Conservation (phyloP, 2,329 filamentous ascomycete genomes). For the Penicillium vulpinum region DNA sequence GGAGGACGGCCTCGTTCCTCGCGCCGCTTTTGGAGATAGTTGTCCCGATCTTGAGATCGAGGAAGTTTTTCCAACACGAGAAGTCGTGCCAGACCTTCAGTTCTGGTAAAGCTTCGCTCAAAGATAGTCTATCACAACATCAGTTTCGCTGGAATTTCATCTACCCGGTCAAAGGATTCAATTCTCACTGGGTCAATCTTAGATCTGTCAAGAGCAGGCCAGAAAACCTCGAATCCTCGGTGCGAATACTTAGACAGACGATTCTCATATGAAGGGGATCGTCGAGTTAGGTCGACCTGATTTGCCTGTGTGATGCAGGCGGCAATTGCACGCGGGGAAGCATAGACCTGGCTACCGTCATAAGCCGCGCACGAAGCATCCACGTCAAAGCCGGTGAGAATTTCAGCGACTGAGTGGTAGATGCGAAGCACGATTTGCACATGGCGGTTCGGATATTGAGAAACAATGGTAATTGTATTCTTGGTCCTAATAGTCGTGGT, state of each 20-base stretch:
- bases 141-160: background rate
- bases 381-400: constrained; percentile 85
- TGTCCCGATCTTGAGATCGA: constrained; percentile 64
- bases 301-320: constrained; percentile 83
- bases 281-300: constrained; percentile 72
- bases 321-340: constrained; percentile 71
- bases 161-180: background rate
- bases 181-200: constrained; percentile 64
- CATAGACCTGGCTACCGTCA: constrained; percentile 77
- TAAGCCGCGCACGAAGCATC: constrained; percentile 81
- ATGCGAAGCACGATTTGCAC: constrained; percentile 83
- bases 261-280: constrained; percentile 85
- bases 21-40: constrained; percentile 69
- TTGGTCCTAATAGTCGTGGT: constrained; percentile 83
- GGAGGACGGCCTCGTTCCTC: constrained; percentile 70
- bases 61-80: constrained; percentile 79
- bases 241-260: constrained; percentile 82
- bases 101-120: constrained; percentile 74
- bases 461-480: constrained; percentile 82
- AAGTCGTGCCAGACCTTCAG: constrained; percentile 73
- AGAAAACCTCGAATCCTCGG: constrained; percentile 81
- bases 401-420: constrained; percentile 80
- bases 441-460: constrained; percentile 79
- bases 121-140: constrained; percentile 64
- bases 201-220: constrained; percentile 71